These are phyloP conservation scores for Stentor roeselii DNA, from an alignment of 73 alveolate genomes.

Conservation along the genomic window DNA sequence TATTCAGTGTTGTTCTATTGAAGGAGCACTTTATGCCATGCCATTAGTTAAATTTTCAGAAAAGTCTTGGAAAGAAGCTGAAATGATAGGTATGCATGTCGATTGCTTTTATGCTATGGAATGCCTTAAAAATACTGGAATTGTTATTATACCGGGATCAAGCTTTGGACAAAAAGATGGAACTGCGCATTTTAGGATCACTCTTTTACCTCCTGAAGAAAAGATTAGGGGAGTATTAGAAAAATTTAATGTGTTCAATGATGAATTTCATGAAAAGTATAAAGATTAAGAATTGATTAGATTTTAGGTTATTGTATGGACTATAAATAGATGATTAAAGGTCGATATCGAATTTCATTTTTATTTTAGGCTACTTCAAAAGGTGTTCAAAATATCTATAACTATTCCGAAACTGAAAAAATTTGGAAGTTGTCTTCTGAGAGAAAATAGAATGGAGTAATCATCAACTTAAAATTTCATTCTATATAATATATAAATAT, in stretches of 20 bases:
- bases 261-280: conserved; percentile 13
- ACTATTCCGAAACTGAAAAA: too few species aligned
- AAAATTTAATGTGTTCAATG: conserved; percentile 23
- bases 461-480: too few species aligned
- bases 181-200: conserved; percentile 85
- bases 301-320: too few species aligned
- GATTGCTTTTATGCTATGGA: conserved; percentile 67
- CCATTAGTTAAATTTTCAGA: conserved; percentile 65
- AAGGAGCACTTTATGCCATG: conserved; percentile 92
- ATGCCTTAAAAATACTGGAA: conserved; percentile 77
- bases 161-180: conserved; percentile 84
- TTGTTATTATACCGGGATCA: conserved; percentile 86
- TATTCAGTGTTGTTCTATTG: conserved; percentile 58
- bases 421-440: too few species aligned
- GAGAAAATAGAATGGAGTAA: too few species aligned
- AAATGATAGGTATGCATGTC: conserved; percentile 47
- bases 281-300: too few species aligned
- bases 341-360: too few species aligned
- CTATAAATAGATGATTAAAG: too few species aligned
- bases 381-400: too few species aligned
- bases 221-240: conserved; percentile 55
- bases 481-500: too few species aligned
- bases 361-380: too few species aligned
- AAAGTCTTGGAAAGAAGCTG: conserved; percentile 58
- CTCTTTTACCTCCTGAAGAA: conserved; percentile 55